phyloP scores from a whole-genome alignment of 2,329 filamentous ascomycete species.

The Dendrostoma leiphaemia region DNA sequence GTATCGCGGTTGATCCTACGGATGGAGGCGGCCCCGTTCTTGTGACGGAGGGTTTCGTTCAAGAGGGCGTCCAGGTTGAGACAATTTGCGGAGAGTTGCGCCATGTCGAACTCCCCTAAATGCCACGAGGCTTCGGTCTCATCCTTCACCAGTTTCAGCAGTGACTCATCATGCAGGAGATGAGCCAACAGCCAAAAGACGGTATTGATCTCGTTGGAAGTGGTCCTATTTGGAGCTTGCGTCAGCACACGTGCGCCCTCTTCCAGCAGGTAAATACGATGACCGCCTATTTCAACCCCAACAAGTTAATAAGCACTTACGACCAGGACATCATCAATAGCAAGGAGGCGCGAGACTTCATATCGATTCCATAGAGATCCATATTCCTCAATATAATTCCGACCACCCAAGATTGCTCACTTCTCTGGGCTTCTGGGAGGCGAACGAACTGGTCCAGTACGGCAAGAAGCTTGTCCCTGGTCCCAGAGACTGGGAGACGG shows the following conservation, averaged over 20 bases:
- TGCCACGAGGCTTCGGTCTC: not conserved
- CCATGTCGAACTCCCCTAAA: not conserved
- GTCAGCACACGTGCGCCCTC: no score
- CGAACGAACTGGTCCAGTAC: no score
- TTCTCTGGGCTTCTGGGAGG: no score
- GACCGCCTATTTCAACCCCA: no score
- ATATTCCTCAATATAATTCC: not conserved
- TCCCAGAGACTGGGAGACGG: not conserved
- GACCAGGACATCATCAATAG: slow-evolving; percentile 5
- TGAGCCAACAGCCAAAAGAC: not conserved
- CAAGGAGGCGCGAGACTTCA: not conserved
- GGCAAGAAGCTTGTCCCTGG: not conserved
- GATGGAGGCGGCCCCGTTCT: slow-evolving; percentile 1
- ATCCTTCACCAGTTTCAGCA: not conserved
- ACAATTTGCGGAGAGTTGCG: not conserved
- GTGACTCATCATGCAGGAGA: not conserved
- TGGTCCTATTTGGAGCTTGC: no score
- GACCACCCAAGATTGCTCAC: no score
- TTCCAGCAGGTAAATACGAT: no score
- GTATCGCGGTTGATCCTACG: not conserved
- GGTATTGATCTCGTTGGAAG: not conserved
- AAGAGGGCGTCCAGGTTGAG: not conserved
- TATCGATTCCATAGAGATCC: not conserved
- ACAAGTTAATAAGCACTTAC: not conserved
- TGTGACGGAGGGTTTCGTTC: not conserved